These are phyloP conservation scores for Meira miltonrushii DNA, from an alignment of 1,284 basidiomycete species.

Conservation along the genomic window DNA sequence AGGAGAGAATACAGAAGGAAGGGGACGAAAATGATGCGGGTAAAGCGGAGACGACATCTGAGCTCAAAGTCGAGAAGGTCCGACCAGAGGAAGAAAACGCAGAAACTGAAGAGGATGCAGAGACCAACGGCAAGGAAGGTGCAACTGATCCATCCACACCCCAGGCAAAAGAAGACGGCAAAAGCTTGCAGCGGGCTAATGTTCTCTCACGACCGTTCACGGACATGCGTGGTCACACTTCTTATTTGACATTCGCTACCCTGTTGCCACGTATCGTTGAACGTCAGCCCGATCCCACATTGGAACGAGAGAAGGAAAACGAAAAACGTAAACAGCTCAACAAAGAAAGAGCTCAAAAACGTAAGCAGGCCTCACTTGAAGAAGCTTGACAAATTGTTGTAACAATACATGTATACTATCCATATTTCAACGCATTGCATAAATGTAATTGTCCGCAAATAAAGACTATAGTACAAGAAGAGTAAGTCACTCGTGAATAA, in stretches of 20 bases:
- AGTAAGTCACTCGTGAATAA: too few relatives aligned
- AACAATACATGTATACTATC: too few relatives aligned
- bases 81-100: neutral
- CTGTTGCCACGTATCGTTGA: conserved; percentile 29
- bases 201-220: conserved; percentile 5
- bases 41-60: neutral
- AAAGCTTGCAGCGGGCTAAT: neutral
- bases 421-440: too few relatives aligned
- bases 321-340: conserved; percentile 1
- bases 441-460: too few relatives aligned
- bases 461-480: too few relatives aligned
- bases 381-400: too few relatives aligned
- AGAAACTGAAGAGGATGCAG: neutral
- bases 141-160: neutral
- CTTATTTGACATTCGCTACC: conserved; percentile 50
- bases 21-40: conserved; percentile 6
- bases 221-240: conserved; percentile 49
- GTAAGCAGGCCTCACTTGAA: neutral
- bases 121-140: neutral
- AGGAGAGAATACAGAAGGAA: neutral
- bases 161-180: conserved; percentile 17
- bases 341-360: neutral
- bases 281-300: neutral
- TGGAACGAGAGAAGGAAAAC: conserved; percentile 7
- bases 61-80: too few relatives aligned